phyloP scores from a whole-genome alignment of 2,329 filamentous ascomycete genomes.

The Phyllosticta citriasiana region DNA sequence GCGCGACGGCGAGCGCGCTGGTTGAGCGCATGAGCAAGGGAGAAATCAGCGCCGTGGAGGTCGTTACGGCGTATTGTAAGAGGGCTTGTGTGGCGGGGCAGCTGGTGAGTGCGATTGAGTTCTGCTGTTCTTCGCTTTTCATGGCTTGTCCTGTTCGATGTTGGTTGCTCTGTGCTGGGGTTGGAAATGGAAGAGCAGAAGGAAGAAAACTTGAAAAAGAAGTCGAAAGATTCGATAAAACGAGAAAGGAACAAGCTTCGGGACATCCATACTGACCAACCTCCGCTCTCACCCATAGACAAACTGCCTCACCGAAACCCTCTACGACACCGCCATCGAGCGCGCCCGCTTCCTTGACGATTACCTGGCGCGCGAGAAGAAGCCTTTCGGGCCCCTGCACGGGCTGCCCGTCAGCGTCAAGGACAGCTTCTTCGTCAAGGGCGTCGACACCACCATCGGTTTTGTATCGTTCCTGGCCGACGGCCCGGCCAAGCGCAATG shows the following conservation, averaged over 20 bases:
- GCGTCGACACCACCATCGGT: constrained; percentile 37
- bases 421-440: constrained; percentile 42
- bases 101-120: constrained; percentile 18
- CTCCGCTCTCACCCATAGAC: constrained; percentile 12
- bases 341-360: constrained; percentile 22
- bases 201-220: no score
- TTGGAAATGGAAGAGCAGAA: neutral
- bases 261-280: neutral
- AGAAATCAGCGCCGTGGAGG: constrained; percentile 27
- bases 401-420: constrained; percentile 43
- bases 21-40: constrained; percentile 18
- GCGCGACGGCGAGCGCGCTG: constrained; percentile 24
- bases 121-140: neutral
- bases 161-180: no score
- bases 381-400: constrained; percentile 34
- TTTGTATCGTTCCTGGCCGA: constrained; percentile 35
- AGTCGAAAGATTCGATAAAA: no score
- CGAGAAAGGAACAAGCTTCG: no score
- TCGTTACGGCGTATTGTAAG: constrained; percentile 45
- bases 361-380: constrained; percentile 24
- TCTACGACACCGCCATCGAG: constrained; percentile 26
- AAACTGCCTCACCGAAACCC: constrained; percentile 31
- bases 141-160: neutral
- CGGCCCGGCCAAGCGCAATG: constrained; percentile 12
- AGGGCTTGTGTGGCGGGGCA: constrained; percentile 48